Conservation (phyloP, 352 stramenopile species). For the Peronospora belbahrii region DNA sequence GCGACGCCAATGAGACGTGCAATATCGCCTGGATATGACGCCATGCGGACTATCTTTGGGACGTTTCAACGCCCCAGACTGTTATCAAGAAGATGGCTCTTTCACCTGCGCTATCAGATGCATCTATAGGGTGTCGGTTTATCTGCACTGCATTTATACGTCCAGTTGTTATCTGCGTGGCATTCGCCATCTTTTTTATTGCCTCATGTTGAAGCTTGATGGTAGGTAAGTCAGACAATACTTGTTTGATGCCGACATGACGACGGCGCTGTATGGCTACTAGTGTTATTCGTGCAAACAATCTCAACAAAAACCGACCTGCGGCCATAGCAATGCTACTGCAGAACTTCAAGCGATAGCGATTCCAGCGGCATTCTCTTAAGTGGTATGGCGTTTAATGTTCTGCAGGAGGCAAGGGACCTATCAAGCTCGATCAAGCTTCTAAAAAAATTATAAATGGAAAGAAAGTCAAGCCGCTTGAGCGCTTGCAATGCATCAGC, state of each 20-base stretch:
- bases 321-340: too few species aligned
- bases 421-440: too few species aligned
- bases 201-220: slow-evolving; percentile 13
- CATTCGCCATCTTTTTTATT: slow-evolving; percentile 3
- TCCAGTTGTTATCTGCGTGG: too few species aligned
- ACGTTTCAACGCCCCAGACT: slow-evolving; percentile 14
- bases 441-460: too few species aligned
- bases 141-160: too few species aligned
- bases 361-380: slow-evolving; percentile 2
- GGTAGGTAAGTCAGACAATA: not conserved
- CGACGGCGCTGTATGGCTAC: too few species aligned
- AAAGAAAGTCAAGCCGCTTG: too few species aligned
- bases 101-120: slow-evolving; percentile 8
- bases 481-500: too few species aligned
- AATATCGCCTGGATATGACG: slow-evolving; percentile 9
- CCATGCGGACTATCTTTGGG: slow-evolving; percentile 7
- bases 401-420: too few species aligned
- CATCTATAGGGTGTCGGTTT: slow-evolving; percentile 4
- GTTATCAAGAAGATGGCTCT: slow-evolving; percentile 17
- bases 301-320: too few species aligned
- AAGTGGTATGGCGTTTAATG: slow-evolving; percentile 14
- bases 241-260: not conserved
- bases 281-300: too few species aligned
- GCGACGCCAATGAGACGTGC: slow-evolving; percentile 3
- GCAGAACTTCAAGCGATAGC: too few species aligned